These are phyloP conservation scores for Linum trigynum DNA, from an alignment of 345 rosid genomes.

Conservation along the genomic window DNA sequence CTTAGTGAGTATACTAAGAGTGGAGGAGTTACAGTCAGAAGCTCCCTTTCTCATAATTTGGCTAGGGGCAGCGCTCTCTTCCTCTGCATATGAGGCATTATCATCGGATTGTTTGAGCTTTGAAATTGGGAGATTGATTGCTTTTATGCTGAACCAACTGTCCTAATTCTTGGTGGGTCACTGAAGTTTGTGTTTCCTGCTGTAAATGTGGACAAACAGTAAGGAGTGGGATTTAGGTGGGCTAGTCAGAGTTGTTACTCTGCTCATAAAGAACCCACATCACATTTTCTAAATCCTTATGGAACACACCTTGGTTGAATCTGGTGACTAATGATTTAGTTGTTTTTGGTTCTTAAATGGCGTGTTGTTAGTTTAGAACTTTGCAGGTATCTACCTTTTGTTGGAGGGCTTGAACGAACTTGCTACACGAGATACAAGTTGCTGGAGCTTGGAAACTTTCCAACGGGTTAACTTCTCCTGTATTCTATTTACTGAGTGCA, in stretches of 20 bases:
- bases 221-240: background rate
- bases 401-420: conserved; percentile 52
- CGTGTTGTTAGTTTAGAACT: conserved; percentile 16
- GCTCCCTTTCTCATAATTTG: no score
- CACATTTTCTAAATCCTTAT: background rate
- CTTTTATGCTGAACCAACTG: background rate
- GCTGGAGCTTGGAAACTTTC: conserved; percentile 46
- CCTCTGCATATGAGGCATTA: no score
- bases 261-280: background rate
- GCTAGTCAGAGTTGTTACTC: background rate
- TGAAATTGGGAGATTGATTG: background rate
- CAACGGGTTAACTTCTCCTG: background rate
- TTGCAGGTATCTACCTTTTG: conserved; percentile 58
- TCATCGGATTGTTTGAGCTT: no score
- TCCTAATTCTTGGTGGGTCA: background rate
- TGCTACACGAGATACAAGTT: conserved; percentile 59
- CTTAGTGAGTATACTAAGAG: no score
- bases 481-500: no score
- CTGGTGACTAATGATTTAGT: background rate
- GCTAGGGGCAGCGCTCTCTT: no score
- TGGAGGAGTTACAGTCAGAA: no score
- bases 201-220: background rate
- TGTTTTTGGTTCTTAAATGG: background rate
- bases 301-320: background rate
- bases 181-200: background rate